Evolutionary conservation across 495 filamentous ascomycete species (phyloP).

Genomic region (Hypoxylon crocopeplum): DNA sequence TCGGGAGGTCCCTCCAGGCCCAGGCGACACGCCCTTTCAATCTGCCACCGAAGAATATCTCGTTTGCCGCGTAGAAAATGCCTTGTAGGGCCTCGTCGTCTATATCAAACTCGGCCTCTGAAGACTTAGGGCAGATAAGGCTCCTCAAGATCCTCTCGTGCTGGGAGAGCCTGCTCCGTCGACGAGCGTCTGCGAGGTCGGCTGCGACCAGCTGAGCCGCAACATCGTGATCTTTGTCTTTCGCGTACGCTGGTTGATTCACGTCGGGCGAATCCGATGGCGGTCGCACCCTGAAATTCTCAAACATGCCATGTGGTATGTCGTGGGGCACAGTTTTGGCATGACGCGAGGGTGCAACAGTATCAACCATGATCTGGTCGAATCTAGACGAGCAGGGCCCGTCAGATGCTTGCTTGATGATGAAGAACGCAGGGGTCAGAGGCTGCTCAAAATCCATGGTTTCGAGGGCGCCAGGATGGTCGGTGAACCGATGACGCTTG

Average conservation of each 20-base stretch:
- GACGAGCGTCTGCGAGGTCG: slow-evolving; percentile 49
- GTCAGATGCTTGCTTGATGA: slow-evolving; percentile 37
- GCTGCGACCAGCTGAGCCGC: slow-evolving; percentile 49
- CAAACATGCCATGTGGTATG: slow-evolving; percentile 16
- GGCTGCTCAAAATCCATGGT: slow-evolving; percentile 23
- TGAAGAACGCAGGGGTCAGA: slow-evolving; percentile 37
- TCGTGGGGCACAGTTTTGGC: slow-evolving; percentile 1
- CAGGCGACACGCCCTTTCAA: slow-evolving; percentile 58
- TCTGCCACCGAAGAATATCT: slow-evolving; percentile 60
- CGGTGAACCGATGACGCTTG: slow-evolving; percentile 34
- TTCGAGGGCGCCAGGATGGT: slow-evolving; percentile 16
- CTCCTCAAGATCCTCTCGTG: slow-evolving; percentile 57
- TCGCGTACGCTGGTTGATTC: slow-evolving; percentile 9
- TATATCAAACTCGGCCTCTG: slow-evolving; percentile 48
- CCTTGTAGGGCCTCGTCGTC: slow-evolving; percentile 56
- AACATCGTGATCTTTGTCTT: slow-evolving; percentile 41
- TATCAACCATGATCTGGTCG: slow-evolving; percentile 15
- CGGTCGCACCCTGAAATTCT: slow-evolving; percentile 22
- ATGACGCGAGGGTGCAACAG: slow-evolving; percentile 11
- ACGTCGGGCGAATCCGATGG: slow-evolving; percentile 18
- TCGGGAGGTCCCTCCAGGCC: slow-evolving; percentile 54
- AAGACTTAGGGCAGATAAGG: slow-evolving; percentile 54
- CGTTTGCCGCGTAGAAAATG: slow-evolving; percentile 60
- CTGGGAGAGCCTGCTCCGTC: slow-evolving; percentile 52
- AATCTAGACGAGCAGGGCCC: slow-evolving; percentile 1